phyloP scores from a whole-genome alignment of 1,139 yeast genomes.

The Candida neerlandica region DNA sequence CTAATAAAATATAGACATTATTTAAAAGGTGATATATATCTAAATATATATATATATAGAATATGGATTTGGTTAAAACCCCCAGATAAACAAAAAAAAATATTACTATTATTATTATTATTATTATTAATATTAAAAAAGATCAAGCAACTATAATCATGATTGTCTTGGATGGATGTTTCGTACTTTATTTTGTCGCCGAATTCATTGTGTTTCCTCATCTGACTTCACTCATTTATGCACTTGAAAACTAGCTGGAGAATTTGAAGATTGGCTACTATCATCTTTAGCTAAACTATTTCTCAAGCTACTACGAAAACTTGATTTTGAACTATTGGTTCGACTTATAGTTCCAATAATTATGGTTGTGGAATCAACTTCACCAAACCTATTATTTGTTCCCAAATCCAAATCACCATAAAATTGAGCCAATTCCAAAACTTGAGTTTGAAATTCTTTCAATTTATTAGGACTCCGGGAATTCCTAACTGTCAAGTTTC shows the following conservation, averaged over 20 bases:
- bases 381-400: constrained; percentile 17
- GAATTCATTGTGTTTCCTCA: no score
- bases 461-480: constrained; percentile 21
- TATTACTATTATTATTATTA: neutral
- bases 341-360: constrained; percentile 15
- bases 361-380: constrained; percentile 15
- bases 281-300: constrained; percentile 11
- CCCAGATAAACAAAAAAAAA: neutral
- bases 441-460: constrained; percentile 25
- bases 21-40: neutral
- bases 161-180: neutral
- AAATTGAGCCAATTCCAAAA: constrained; percentile 27
- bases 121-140: neutral
- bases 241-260: constrained; percentile 10
- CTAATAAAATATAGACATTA: neutral
- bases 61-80: neutral
- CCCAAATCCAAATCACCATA: constrained; percentile 19
- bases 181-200: neutral
- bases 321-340: constrained; percentile 15
- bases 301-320: constrained; percentile 16
- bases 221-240: constrained; percentile 1
- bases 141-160: neutral
- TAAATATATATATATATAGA: neutral
- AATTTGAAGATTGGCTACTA: constrained; percentile 11
- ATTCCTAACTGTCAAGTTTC: constrained; percentile 15